Evolutionary conservation across 306 rosid genomes (phyloP), one percentile per base, ranked within the genome.

Genomic region (Quercus rubra): DNA sequence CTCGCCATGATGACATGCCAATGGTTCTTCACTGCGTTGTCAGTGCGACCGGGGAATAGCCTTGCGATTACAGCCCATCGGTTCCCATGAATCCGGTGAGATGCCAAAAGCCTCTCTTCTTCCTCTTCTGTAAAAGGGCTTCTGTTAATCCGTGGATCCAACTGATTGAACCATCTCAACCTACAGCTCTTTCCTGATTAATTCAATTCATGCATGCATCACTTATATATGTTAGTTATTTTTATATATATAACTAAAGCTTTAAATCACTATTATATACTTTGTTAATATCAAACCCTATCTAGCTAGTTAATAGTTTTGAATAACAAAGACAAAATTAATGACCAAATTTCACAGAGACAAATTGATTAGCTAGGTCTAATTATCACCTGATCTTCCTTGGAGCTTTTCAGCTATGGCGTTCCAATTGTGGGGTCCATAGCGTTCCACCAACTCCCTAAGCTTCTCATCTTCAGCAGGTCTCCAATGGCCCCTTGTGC

Each of bases 391-490:
- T 81, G 99, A 95, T 93, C 99, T 88, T 86, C 99, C 97, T 82
- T 88, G 88, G 14, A 95, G 94, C 86, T 91, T 91, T 83, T 91
- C 94, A 33, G 99, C 97, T 86, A 95, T 95, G 87, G 96, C 92
- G 93, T 95, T 95, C 99, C 99, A 95, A 67, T 95, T 95, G 80
- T 95, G 99, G 77, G 99, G 97, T n/a, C 98, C 99, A 84, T 86
- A 87, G n/a, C 87, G 91, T 79, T 89, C 92, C 81, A 95, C 99
- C 88, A 95, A 82, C 85, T 90, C 97, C 55, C 87, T 75, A 49
- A 95, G 98, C 78, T 89, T 91, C 72, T 93, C 96, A 73, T 95
- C 98, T 77, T 95, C 98, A 2, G 98, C 93, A 25, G 99, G 98
- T 77, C 97, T 88, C 99, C 99, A 95, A 78, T 95, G 99, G 55